Percentiles rank a stretch among this genome's conserved stretches.
phyloP scores from a whole-genome alignment of 768 basidiomycete genomes.

The Lentinula sp. region DNA sequence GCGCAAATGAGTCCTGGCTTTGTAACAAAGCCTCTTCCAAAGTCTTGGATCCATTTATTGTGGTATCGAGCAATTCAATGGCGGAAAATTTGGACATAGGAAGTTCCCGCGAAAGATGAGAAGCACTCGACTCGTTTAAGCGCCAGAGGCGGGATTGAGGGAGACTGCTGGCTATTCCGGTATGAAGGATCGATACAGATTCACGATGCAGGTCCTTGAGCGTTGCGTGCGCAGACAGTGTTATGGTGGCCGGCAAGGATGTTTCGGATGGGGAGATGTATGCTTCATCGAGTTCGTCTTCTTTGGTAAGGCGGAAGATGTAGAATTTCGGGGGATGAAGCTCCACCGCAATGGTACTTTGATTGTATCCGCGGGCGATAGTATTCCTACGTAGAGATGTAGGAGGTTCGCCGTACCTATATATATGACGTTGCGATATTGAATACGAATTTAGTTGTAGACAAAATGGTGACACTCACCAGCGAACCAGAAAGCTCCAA shows the following conservation, averaged over 20 bases:
- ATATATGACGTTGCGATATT: not conserved
- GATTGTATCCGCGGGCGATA: slow-evolving; percentile 48
- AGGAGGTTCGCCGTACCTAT: slow-evolving; percentile 66
- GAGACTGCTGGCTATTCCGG: slow-evolving; percentile 18
- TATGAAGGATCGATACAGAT: not conserved
- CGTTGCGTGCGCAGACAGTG: slow-evolving; percentile 48
- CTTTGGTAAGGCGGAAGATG: slow-evolving; percentile 42
- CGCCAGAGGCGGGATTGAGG: slow-evolving; percentile 55
- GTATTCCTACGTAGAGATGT: slow-evolving; percentile 62
- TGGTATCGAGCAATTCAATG: slow-evolving; percentile 24
- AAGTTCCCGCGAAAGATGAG: slow-evolving; percentile 21
- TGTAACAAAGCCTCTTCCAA: slow-evolving; percentile 56
- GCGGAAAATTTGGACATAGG: slow-evolving; percentile 36
- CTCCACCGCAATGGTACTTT: slow-evolving; percentile 51
- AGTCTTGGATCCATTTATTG: slow-evolving; percentile 18
- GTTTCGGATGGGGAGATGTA: slow-evolving; percentile 14
- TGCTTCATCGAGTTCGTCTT: slow-evolving; percentile 7
- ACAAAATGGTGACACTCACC: slow-evolving; percentile 43
- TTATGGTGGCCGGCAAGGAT: slow-evolving; percentile 27
- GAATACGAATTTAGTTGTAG: not conserved
- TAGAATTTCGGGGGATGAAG: slow-evolving; percentile 63
- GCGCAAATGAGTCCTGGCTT: slow-evolving; percentile 63
- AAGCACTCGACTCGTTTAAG: slow-evolving; percentile 23
- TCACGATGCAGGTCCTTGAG: slow-evolving; percentile 33
- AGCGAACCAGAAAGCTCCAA: slow-evolving; percentile 62